phyloP scores from a whole-genome alignment of 1,284 basidiomycete genomes.

The Volvariella surrecta region DNA sequence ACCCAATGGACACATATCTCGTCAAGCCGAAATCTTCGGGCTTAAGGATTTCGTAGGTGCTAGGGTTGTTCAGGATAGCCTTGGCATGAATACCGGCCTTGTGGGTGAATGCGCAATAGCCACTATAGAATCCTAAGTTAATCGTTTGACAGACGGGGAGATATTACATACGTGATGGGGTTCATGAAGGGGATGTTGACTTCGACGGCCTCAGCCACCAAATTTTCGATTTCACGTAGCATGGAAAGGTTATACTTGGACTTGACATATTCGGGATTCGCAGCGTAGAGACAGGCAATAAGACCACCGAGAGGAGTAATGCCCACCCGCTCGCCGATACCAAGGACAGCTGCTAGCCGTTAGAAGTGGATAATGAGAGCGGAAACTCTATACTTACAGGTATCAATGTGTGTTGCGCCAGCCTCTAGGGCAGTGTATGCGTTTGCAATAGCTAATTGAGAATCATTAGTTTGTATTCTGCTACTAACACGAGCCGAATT shows the following conservation, averaged over 20 bases:
- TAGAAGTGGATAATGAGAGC: constrained; percentile 1
- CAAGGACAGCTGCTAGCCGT: constrained; percentile 60
- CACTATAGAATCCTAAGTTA: constrained; percentile 34
- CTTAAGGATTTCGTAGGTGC: constrained; percentile 97
- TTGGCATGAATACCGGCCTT: constrained; percentile 99
- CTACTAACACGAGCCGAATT: constrained; percentile 13
- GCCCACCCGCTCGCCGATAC: constrained; percentile 98
- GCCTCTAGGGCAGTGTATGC: constrained; percentile 98
- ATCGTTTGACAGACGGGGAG: constrained; percentile 2
- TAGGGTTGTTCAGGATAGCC: constrained; percentile 99
- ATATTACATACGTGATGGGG: constrained; percentile 64
- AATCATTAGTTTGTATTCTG: constrained; percentile 8
- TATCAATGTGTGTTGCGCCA: constrained; percentile 98
- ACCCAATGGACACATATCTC: constrained; percentile 97
- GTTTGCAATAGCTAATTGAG: constrained; percentile 82
- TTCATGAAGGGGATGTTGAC: constrained; percentile 98
- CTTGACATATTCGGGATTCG: constrained; percentile 98
- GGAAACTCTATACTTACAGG: constrained; percentile 61
- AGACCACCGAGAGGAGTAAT: constrained; percentile 98
- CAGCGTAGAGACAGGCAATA: constrained; percentile 93
- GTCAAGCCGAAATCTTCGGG: constrained; percentile 98
- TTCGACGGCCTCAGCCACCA: constrained; percentile 98
- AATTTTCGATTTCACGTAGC: constrained; percentile 98
- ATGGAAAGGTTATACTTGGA: constrained; percentile 97
- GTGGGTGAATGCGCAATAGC: constrained; percentile 99